phyloP scores from a whole-genome alignment of 495 filamentous ascomycete genomes.

The Halenospora varia region DNA sequence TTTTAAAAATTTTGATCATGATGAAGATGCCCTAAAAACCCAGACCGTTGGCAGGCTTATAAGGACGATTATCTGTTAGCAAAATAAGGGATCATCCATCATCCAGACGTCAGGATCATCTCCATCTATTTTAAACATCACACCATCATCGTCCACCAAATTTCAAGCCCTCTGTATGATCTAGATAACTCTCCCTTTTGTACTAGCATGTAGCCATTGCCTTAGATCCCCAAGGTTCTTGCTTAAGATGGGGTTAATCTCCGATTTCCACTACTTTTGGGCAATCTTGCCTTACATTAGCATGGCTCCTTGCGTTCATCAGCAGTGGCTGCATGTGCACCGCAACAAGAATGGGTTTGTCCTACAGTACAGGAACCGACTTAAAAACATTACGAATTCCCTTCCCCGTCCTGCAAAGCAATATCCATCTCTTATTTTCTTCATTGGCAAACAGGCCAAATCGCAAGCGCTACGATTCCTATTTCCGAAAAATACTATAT shows the following conservation, averaged over 20 bases:
- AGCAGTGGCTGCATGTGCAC: slow-evolving; percentile 8
- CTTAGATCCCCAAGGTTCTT: neutral
- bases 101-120: neutral
- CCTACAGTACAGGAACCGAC: slow-evolving; percentile 8
- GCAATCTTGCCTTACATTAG: neutral
- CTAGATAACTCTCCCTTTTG: neutral
- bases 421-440: slow-evolving; percentile 11
- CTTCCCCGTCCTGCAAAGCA: slow-evolving; percentile 7
- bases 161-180: slow-evolving; percentile 1
- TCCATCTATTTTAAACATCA: neutral
- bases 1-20: too few relatives aligned
- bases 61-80: neutral
- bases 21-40: too few relatives aligned
- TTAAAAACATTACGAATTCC: slow-evolving; percentile 5
- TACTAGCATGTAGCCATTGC: neutral
- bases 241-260: neutral
- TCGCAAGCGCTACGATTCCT: slow-evolving; percentile 5
- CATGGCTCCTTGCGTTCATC: slow-evolving; percentile 10
- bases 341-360: slow-evolving; percentile 6
- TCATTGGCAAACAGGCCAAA: slow-evolving; percentile 10
- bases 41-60: too few relatives aligned
- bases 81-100: neutral
- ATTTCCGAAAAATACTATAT: slow-evolving; percentile 7
- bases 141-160: neutral
- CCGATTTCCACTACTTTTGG: neutral